Percentiles rank a stretch among this genome's conserved stretches.
These are phyloP conservation scores for Daldinia vernicosa DNA, from an alignment of 495 filamentous ascomycete genomes.

Conservation along the genomic window DNA sequence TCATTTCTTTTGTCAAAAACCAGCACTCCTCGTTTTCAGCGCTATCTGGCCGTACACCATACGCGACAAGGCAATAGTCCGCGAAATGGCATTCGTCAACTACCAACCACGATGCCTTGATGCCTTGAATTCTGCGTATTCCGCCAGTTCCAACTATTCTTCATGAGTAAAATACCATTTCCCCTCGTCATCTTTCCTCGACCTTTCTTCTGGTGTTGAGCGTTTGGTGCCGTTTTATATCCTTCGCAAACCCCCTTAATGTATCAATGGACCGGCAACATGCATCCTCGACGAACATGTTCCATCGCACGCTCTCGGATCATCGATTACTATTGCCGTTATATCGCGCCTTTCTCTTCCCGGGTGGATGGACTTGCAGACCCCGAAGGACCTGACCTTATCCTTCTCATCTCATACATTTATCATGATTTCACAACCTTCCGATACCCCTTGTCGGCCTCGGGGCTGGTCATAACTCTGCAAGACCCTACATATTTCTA, in stretches of 20 bases:
- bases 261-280: conserved; percentile 44
- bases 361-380: conserved; percentile 20
- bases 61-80: conserved; percentile 42
- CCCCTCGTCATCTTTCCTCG: conserved; percentile 33
- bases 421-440: conserved; percentile 22
- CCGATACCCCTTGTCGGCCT: conserved; percentile 38
- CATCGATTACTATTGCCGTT: background rate
- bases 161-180: conserved; percentile 26
- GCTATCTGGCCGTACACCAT: conserved; percentile 38
- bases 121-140: conserved; percentile 25
- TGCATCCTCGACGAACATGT: conserved; percentile 1
- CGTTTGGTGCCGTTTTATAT: conserved; percentile 40
- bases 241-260: conserved; percentile 40
- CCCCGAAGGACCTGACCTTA: conserved; percentile 33
- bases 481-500: conserved; percentile 23
- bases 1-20: conserved; percentile 56
- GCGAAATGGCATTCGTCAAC: conserved; percentile 35
- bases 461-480: conserved; percentile 38
- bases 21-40: conserved; percentile 40
- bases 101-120: conserved; percentile 28
- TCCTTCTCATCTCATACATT: conserved; percentile 36
- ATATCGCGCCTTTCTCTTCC: conserved; percentile 13
- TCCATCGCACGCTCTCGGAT: conserved; percentile 2
- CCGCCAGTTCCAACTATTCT: conserved; percentile 9
- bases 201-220: conserved; percentile 44